phyloP scores from a whole-genome alignment of 805 yeast species.

The Debaryomyces prosopidis region DNA sequence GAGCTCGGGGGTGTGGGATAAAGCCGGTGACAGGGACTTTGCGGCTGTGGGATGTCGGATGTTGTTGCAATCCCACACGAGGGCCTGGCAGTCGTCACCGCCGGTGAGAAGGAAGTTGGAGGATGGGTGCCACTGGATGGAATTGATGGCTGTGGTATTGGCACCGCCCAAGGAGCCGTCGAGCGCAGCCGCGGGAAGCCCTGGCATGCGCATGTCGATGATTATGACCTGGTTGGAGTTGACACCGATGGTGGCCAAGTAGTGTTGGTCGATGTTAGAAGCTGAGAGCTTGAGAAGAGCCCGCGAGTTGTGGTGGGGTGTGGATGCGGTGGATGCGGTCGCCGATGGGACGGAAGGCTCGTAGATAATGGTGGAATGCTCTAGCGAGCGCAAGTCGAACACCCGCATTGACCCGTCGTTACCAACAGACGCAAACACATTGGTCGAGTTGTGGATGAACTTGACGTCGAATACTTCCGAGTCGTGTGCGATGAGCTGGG shows the following conservation, averaged over 20 bases:
- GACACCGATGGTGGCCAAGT: constrained; percentile 79
- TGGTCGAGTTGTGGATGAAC: constrained; percentile 70
- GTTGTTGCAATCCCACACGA: constrained; percentile 62
- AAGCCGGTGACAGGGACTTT: not conserved
- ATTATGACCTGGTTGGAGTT: constrained; percentile 65
- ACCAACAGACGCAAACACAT: constrained; percentile 88
- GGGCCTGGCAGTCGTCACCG: constrained; percentile 71
- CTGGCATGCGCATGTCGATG: constrained; percentile 86
- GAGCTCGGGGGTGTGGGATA: not conserved
- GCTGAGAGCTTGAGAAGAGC: constrained; percentile 79
- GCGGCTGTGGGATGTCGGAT: constrained; percentile 13
- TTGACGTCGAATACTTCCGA: constrained; percentile 91
- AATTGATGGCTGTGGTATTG: constrained; percentile 67
- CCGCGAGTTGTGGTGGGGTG: constrained; percentile 27
- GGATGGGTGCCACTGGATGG: constrained; percentile 82
- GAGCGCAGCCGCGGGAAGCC: constrained; percentile 70
- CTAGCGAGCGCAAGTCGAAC: constrained; percentile 84
- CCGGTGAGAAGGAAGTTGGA: constrained; percentile 63
- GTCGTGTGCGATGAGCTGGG: constrained; percentile 96
- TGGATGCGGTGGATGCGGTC: constrained; percentile 1
- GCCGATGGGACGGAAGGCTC: constrained; percentile 56
- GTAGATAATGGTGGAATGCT: constrained; percentile 92
- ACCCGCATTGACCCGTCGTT: constrained; percentile 94
- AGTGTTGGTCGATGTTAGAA: constrained; percentile 76
- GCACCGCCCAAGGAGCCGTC: constrained; percentile 51